Conservation (phyloP, 495 filamentous ascomycete species). For the Trichoderma orchidacearum region DNA sequence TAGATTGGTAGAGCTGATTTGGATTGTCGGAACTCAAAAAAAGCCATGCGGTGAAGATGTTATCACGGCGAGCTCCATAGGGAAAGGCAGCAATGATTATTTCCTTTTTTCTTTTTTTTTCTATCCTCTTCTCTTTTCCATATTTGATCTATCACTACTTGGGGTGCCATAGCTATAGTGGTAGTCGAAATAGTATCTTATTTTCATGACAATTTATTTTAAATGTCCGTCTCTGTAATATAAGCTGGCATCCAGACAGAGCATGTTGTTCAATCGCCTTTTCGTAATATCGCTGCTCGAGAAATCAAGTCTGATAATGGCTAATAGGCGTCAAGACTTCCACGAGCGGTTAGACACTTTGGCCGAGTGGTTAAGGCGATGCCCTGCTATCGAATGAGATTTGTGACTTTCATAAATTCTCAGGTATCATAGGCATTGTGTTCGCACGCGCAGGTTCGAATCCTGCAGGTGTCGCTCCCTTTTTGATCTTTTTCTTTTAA, state of each 20-base stretch:
- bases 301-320: no score
- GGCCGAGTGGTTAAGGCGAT: conserved; percentile 1
- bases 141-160: no score
- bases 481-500: no score
- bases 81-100: not conserved
- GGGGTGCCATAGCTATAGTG: no score
- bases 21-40: not conserved
- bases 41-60: not conserved
- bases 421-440: not conserved
- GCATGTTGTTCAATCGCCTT: no score
- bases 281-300: no score
- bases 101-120: not conserved
- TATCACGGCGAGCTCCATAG: not conserved
- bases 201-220: no score
- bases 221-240: no score
- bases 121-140: no score
- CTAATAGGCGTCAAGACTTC: no score
- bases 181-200: no score
- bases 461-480: conserved; percentile 1
- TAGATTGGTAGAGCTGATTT: not conserved
- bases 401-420: no score
- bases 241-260: not conserved
- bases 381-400: not conserved
- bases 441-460: conserved; percentile 1
- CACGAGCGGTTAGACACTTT: not conserved